A percentile compares a stretch with the other conserved stretches of the same genome.
Evolutionary conservation across 805 yeast genomes (phyloP).

Genomic region (Candida nemodendra): DNA sequence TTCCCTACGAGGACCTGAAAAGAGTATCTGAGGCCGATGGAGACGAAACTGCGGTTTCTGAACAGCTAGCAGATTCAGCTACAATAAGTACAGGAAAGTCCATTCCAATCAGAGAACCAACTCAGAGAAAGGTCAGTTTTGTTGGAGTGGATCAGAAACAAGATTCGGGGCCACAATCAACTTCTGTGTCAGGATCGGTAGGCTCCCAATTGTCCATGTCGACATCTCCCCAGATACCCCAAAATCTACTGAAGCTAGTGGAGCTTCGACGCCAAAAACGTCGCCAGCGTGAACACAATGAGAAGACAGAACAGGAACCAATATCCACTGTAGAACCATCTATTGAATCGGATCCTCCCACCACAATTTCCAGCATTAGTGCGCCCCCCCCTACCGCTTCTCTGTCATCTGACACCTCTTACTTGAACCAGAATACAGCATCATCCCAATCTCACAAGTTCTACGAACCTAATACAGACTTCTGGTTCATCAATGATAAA

Average conservation of each 20-base stretch:
- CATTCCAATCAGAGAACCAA: neutral
- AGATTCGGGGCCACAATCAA: slow-evolving; percentile 3
- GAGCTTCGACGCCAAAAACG: slow-evolving; percentile 47
- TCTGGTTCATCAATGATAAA: slow-evolving; percentile 26
- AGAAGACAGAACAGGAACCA: no score
- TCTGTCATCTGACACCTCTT: no score
- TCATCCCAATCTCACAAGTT: no score
- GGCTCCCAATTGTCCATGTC: slow-evolving; percentile 50
- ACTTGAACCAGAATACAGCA: no score
- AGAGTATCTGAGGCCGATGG: slow-evolving; percentile 8
- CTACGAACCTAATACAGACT: slow-evolving; percentile 38
- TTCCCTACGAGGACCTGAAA: slow-evolving; percentile 36
- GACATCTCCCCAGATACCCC: slow-evolving; percentile 70
- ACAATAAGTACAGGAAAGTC: neutral
- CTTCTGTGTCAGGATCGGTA: slow-evolving; percentile 3
- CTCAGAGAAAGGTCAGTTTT: slow-evolving; percentile 8
- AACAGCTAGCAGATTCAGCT: slow-evolving; percentile 1
- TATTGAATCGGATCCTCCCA: slow-evolving; percentile 14
- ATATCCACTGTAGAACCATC: slow-evolving; percentile 13
- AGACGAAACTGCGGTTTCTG: slow-evolving; percentile 7
- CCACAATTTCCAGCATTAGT: no score
- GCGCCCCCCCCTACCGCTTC: no score
- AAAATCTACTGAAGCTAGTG: slow-evolving; percentile 52
- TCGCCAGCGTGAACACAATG: no score
- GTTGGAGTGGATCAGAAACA: neutral